Conservation (phyloP, 2,329 filamentous ascomycete species). For the Xylariaceae sp. region DNA sequence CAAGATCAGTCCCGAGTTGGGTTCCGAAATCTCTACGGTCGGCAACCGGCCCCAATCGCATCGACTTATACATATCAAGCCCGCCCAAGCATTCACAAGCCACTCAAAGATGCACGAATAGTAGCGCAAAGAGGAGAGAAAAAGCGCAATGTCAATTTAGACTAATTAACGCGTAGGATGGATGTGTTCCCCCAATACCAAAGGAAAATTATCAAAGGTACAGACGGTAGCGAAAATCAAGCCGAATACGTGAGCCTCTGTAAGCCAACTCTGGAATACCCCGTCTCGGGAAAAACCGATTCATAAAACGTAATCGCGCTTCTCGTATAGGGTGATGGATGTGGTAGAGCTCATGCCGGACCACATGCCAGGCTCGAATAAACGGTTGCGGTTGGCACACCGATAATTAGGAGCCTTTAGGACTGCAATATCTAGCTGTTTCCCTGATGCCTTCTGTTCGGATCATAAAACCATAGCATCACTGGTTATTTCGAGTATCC, state of each 20-base stretch:
- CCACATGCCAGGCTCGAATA: neutral
- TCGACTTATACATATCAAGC: neutral
- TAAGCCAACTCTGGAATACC: conserved; percentile 10
- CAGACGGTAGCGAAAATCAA: conserved; percentile 8
- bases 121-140: conserved; percentile 1
- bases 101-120: neutral
- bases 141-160: conserved; percentile 3
- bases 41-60: no score
- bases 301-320: neutral
- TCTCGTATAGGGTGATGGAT: neutral
- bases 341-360: neutral
- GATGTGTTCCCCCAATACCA: conserved; percentile 1
- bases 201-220: conserved; percentile 6
- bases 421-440: neutral
- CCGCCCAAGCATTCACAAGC: neutral
- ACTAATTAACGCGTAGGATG: neutral
- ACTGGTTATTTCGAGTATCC: neutral
- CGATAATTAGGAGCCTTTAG: neutral
- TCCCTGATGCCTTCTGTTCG: neutral
- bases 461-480: neutral
- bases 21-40: neutral
- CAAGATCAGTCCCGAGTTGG: neutral
- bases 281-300: conserved; percentile 2
- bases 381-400: neutral
- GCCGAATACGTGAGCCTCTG: conserved; percentile 3